Evolutionary conservation across 2,329 filamentous ascomycete species (phyloP).

Genomic region (Coniochaeta sp.): DNA sequence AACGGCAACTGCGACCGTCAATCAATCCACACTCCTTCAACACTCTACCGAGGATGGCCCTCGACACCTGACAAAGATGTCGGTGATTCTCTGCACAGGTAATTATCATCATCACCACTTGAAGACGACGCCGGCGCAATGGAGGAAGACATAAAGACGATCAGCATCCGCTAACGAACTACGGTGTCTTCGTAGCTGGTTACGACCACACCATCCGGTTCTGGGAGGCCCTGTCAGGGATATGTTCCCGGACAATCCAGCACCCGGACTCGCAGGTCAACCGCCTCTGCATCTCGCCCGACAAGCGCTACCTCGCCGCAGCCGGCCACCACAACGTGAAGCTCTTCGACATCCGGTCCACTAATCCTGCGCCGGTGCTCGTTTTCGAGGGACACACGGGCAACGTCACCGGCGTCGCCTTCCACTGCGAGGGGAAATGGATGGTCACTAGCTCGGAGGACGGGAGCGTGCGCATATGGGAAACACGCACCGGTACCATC

Average conservation of each 20-base stretch:
- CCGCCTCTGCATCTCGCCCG: conserved; percentile 93
- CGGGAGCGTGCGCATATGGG: conserved; percentile 95
- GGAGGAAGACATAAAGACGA: too few species aligned
- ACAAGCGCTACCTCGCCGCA: conserved; percentile 94
- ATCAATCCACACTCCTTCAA: background rate
- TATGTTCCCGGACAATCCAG: conserved; percentile 96
- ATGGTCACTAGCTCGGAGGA: conserved; percentile 98
- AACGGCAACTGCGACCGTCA: background rate
- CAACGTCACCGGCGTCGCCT: conserved; percentile 93
- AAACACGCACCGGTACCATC: conserved; percentile 75
- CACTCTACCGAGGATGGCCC: background rate
- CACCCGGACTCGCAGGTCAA: conserved; percentile 98
- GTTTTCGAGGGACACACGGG: conserved; percentile 94
- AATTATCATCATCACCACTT: conserved; percentile 12
- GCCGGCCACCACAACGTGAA: conserved; percentile 77
- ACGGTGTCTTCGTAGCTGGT: conserved; percentile 34
- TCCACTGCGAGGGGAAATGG: conserved; percentile 99
- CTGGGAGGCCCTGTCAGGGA: conserved; percentile 96
- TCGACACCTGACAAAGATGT: conserved; percentile 32
- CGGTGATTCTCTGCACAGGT: conserved; percentile 58
- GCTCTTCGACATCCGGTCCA: conserved; percentile 96
- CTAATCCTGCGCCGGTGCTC: conserved; percentile 89
- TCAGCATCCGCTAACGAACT: conserved; percentile 12
- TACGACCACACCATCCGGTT: conserved; percentile 69
- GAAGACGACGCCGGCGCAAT: background rate